These are phyloP conservation scores for Plasmodium gallinaceum DNA, from an alignment of 169 alveolate species.

Conservation along the genomic window DNA sequence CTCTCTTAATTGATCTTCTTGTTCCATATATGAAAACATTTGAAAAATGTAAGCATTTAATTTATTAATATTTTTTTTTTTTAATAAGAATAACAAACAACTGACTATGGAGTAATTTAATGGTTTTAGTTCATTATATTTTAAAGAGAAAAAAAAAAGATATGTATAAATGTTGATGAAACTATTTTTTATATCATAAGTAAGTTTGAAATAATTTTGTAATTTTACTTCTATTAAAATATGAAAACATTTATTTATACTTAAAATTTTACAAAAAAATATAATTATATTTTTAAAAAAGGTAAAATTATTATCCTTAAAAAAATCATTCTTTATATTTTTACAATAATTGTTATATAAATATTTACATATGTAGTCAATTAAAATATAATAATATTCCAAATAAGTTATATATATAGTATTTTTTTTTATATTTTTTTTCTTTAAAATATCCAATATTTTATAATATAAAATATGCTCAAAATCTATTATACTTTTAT, in stretches of 20 bases:
- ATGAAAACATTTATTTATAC: slow-evolving; percentile 63
- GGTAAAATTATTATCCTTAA: background rate
- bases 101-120: slow-evolving; percentile 4
- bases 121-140: slow-evolving; percentile 3
- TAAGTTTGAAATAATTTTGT: slow-evolving; percentile 34
- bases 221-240: slow-evolving; percentile 48
- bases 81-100: slow-evolving; percentile 26
- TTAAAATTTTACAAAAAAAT: slow-evolving; percentile 68
- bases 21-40: slow-evolving; percentile 41
- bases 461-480: slow-evolving; percentile 45
- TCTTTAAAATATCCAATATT: slow-evolving; percentile 22
- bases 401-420: slow-evolving; percentile 38
- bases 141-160: slow-evolving; percentile 40
- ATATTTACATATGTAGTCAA: slow-evolving; percentile 49
- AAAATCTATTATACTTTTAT: background rate
- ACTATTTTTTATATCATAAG: slow-evolving; percentile 43
- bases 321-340: slow-evolving; percentile 2
- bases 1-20: slow-evolving; percentile 15
- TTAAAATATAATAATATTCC: slow-evolving; percentile 53
- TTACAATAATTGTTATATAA: slow-evolving; percentile 18
- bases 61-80: slow-evolving; percentile 44
- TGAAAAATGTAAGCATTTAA: slow-evolving; percentile 64
- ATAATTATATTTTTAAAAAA: slow-evolving; percentile 22
- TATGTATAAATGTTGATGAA: slow-evolving; percentile 46
- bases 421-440: slow-evolving; percentile 14